Evolutionary conservation across 2,329 filamentous ascomycete genomes (phyloP), one percentile per base, ranked within the genome.

Genomic region (Knoxdaviesia proteae): DNA sequence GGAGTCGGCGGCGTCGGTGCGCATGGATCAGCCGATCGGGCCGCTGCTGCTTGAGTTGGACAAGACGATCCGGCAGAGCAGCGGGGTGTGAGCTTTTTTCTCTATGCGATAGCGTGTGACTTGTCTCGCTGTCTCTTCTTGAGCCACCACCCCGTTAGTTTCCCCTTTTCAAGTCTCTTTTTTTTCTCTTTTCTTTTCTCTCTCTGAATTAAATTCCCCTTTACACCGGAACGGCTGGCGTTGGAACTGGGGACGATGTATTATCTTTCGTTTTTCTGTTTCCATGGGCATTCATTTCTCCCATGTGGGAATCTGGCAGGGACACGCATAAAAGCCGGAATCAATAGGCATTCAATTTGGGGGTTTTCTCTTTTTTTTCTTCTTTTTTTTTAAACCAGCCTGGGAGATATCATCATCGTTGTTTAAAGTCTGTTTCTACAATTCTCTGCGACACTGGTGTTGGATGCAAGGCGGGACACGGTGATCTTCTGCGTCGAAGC

Each of bases 1-100:
- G 6, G 54, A 55, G 29, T 37, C 47, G 6, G 47, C 46, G 11
- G 39, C 47, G 38, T 40, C 47, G 11, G 46, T 43, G 34, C 36
- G 43, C 29, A 43, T 47, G 6, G 41, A 46, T 7, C 40, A 41
- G 9, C 20, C 36, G 40, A 36, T 45, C 6, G 41, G 44, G 41
- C 44, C 43, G 7, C 43, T 49, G 44, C 42, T 49, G 32, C 34
- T 46, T 36, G 46, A 40, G 9, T 42, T 46, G 7, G 47, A 49
- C 33, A 40, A 44, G 11, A 42, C 41, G 20, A 43, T 49, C 4
- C 44, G 39, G n/a, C 39, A 44, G 35, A 40, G 32, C 34, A 31
- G 34, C 36, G 36, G 10, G 11, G 32, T 36, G 20, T 41, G n/a
- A 34, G 32, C 30, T 34, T 38, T 31, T 36, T 30, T 38, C 6